Evolutionary conservation across 164 flowering plant genomes (phyloP).

Genomic region (Euptelea pleiosperma): DNA sequence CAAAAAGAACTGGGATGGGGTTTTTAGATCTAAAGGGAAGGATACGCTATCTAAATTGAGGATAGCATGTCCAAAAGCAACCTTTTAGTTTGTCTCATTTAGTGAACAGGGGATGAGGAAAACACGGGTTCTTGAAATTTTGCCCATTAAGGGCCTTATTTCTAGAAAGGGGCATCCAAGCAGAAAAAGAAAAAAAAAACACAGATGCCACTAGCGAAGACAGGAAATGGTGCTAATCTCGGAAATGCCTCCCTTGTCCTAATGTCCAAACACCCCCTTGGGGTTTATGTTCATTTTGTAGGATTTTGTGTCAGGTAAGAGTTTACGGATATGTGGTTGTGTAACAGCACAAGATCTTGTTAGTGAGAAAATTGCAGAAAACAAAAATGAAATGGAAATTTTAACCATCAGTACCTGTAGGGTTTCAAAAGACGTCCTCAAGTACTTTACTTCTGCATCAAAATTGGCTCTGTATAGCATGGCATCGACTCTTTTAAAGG

Average conservation of each 20-base stretch:
- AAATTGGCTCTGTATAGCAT: constrained; percentile 94
- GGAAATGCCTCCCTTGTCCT: too few relatives aligned
- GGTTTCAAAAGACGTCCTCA: constrained; percentile 79
- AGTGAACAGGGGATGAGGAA: background rate
- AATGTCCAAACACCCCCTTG: too few relatives aligned
- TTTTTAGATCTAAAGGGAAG: too few relatives aligned
- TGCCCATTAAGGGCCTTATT: background rate
- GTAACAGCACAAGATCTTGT: background rate
- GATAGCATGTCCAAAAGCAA: too few relatives aligned
- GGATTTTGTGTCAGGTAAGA: background rate
- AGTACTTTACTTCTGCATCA: constrained; percentile 76
- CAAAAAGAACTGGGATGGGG: too few relatives aligned
- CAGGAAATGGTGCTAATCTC: too few relatives aligned
- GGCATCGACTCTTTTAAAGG: constrained; percentile 92
- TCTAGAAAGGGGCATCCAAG: background rate
- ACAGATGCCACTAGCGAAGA: too few relatives aligned
- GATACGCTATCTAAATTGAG: too few relatives aligned
- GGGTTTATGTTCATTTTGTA: too few relatives aligned
- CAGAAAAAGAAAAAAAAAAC: too few relatives aligned
- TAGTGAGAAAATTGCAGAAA: constrained; percentile 1
- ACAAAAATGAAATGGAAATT: background rate
- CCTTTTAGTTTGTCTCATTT: too few relatives aligned
- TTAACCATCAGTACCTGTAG: constrained; percentile 64
- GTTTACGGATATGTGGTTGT: too few relatives aligned
- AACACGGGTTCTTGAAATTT: background rate